Base-by-base conservation (phyloP, 768 basidiomycete genomes). In the Lyophyllum atratum region DNA sequence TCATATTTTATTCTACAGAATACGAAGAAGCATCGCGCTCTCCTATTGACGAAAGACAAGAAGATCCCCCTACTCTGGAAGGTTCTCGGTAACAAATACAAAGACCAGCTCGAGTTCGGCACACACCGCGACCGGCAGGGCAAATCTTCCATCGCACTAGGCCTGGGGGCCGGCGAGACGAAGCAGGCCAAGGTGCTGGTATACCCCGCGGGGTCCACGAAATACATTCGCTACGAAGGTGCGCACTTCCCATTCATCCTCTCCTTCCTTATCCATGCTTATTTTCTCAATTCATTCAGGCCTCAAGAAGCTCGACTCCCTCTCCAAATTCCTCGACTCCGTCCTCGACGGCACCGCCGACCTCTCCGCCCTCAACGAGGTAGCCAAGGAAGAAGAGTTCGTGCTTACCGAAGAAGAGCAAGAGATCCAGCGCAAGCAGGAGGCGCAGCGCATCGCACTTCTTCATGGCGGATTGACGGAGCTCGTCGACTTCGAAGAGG, bases 51-150 rank as follows among this genome's bases (percentile, higher is more conserved):
- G 65, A 86, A 92, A 68, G 87, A 87, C 57, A 88, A 86, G 63
- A 85, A 84, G 64, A 83, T 84, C 44, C 93, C 92, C 1, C 72
- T 93, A 11, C 76, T 93, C 39, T 94, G 92, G 92, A 83, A 87
- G 62, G 85, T 89, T 21, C 80, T 94, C 25, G 84, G 81, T 22
- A 90, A 91, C 67, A 89, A 85, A 61, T 93, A 86, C 73, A 67
- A 77, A 55, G 83, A 83, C 43, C 73, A 83, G 59, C 75, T 93
- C 10, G 77, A 75, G 25, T 85, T 93, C 60, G 87, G 78, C 1
- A 77, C 80, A 26, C 83, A 87, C 64, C 82, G 82, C 33, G 90
- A 92, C 72, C 80, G 84, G 24, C 79, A 87, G 47, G 89, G 86
- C 21, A 78, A 75, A 54, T 79, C 84, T 40, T 83, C 84, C 8